A percentile compares a stretch with the other conserved stretches of the same genome.
Evolutionary conservation across 352 stramenopile species (phyloP).

Genomic region (Aphanomyces invadans): DNA sequence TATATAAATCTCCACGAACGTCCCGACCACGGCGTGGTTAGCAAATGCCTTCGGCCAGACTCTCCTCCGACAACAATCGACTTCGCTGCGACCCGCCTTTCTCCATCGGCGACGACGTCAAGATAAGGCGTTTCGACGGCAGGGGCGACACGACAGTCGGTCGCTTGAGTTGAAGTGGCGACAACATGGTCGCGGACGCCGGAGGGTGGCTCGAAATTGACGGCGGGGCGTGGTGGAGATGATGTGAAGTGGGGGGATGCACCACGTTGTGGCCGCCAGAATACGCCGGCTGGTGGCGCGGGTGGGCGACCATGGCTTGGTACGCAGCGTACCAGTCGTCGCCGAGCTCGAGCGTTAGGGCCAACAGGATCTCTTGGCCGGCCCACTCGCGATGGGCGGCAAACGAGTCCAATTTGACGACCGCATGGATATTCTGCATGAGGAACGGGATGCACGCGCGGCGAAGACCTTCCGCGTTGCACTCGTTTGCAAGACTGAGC

Average conservation of each 20-base stretch:
- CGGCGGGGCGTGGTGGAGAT: not conserved
- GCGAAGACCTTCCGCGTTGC: slow-evolving; percentile 17
- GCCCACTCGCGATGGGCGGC: slow-evolving; percentile 68
- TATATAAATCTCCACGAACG: slow-evolving; percentile 2
- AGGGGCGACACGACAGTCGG: slow-evolving; percentile 13
- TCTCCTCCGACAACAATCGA: slow-evolving; percentile 19
- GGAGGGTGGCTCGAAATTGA: not conserved
- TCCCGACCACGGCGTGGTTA: too few relatives aligned
- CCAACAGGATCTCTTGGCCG: slow-evolving; percentile 78
- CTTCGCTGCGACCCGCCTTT: not conserved
- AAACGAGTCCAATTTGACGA: slow-evolving; percentile 52
- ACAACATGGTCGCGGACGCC: not conserved
- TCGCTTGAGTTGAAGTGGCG: too few relatives aligned
- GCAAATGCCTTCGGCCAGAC: slow-evolving; percentile 24
- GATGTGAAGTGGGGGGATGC: too few relatives aligned
- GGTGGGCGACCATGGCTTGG: slow-evolving; percentile 35
- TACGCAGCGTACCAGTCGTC: slow-evolving; percentile 71
- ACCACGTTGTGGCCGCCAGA: too few relatives aligned
- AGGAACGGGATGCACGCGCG: slow-evolving; percentile 23
- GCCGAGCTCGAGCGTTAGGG: slow-evolving; percentile 68
- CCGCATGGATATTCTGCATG: slow-evolving; percentile 24
- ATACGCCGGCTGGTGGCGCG: not conserved
- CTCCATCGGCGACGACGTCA: not conserved
- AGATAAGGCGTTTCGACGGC: not conserved
- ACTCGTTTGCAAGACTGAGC: slow-evolving; percentile 22